Evolutionary conservation across 768 basidiomycete species (phyloP).

Genomic region (Podaxis sp.): DNA sequence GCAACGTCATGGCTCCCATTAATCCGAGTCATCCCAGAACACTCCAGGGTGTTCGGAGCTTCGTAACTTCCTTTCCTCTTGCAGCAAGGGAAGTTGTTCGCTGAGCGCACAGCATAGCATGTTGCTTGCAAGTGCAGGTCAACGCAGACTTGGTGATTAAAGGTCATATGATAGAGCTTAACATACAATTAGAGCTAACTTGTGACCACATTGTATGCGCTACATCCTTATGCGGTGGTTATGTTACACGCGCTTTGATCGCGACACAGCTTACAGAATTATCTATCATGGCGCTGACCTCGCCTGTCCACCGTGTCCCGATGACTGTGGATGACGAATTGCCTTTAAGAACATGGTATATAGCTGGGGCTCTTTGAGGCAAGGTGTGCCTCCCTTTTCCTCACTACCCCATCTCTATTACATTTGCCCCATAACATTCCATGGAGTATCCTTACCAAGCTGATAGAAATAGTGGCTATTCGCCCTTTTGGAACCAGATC

Average conservation of each 20-base stretch:
- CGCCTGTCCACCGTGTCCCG: not conserved
- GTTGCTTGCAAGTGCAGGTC: no score
- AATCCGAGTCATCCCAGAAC: not conserved
- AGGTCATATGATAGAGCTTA: no score
- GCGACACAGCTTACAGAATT: not conserved
- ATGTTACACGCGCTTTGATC: not conserved
- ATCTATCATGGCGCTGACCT: not conserved
- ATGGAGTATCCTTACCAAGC: not conserved
- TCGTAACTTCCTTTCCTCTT: not conserved
- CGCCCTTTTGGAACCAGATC: not conserved
- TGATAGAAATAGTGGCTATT: not conserved
- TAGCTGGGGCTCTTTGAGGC: not conserved
- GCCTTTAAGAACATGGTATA: not conserved
- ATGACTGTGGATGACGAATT: not conserved
- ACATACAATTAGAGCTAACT: no score
- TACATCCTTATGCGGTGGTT: no score
- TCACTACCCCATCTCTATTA: not conserved
- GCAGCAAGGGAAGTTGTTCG: no score
- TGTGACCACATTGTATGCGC: no score
- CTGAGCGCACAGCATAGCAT: no score
- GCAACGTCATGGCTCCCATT: not conserved
- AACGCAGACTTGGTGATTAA: no score
- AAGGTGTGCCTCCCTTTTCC: not conserved
- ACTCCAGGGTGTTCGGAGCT: not conserved
- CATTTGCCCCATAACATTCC: not conserved